Conservation (phyloP, 345 rosid genomes). For the Lumnitzera littorea region DNA sequence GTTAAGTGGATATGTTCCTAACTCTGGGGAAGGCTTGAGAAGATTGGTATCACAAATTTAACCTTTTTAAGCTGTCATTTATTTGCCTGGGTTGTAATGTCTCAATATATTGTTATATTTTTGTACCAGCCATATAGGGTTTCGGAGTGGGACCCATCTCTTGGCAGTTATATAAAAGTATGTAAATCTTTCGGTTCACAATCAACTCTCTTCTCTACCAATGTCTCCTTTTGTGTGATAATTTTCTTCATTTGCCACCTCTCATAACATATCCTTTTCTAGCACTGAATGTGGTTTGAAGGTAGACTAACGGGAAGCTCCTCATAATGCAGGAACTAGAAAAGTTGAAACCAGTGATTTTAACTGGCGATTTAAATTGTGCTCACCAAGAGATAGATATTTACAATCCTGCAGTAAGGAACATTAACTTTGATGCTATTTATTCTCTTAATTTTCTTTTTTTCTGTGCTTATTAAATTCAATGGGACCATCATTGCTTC, state of each 20-base stretch:
- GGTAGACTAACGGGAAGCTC: too few relatives aligned
- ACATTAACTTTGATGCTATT: conserved; percentile 2
- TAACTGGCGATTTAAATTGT: conserved; percentile 92
- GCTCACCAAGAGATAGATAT: conserved; percentile 97
- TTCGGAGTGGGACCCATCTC: conserved; percentile 72
- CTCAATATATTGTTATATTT: not conserved
- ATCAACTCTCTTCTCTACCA: not conserved
- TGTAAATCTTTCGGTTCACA: conserved; percentile 13
- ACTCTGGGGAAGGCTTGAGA: conserved; percentile 93
- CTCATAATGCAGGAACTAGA: conserved; percentile 61
- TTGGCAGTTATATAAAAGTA: conserved; percentile 76
- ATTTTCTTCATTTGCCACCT: not conserved
- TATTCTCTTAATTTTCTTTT: not conserved
- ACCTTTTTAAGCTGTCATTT: not conserved
- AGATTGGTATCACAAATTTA: conserved; percentile 54
- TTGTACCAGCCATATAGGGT: conserved; percentile 60
- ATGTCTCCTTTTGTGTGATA: not conserved
- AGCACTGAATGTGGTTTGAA: too few relatives aligned
- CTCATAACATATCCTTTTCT: too few relatives aligned
- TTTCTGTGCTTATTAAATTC: not conserved
- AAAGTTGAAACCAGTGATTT: conserved; percentile 89
- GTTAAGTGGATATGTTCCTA: conserved; percentile 71
- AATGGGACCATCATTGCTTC: too few relatives aligned
- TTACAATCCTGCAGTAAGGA: conserved; percentile 65
- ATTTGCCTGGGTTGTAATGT: not conserved